Evolutionary conservation across 1,284 basidiomycete species (phyloP).

Genomic region (Phenoliferia sp.): DNA sequence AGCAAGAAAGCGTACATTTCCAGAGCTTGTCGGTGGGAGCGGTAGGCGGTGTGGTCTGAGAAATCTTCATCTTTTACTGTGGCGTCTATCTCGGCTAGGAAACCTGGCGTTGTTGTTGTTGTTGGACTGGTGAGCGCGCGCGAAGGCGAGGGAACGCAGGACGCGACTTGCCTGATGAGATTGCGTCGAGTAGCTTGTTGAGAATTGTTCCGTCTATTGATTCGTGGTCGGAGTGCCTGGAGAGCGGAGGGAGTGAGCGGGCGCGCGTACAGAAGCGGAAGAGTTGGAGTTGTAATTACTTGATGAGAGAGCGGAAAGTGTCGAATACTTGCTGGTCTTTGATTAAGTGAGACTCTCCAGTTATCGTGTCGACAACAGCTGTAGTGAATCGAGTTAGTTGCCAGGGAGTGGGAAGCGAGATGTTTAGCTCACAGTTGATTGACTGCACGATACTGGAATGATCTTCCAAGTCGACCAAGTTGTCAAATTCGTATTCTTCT

Average conservation of each 20-base stretch:
- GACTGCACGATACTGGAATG: background rate
- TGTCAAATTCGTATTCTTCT: background rate
- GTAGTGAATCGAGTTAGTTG: slow-evolving; percentile 9
- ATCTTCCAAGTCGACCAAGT: slow-evolving; percentile 9
- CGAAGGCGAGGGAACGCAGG: too few species aligned
- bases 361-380: slow-evolving; percentile 71
- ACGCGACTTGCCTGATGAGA: slow-evolving; percentile 44
- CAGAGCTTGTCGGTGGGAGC: slow-evolving; percentile 64
- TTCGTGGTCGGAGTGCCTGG: slow-evolving; percentile 50
- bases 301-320: slow-evolving; percentile 70
- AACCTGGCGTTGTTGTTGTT: slow-evolving; percentile 42
- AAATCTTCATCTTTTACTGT: slow-evolving; percentile 59
- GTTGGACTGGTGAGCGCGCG: background rate
- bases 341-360: slow-evolving; percentile 65
- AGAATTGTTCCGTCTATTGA: slow-evolving; percentile 55
- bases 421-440: slow-evolving; percentile 22
- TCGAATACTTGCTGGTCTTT: slow-evolving; percentile 64
- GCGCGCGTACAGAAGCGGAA: background rate
- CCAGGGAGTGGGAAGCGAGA: background rate
- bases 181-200: slow-evolving; percentile 71
- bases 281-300: slow-evolving; percentile 40
- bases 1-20: slow-evolving; percentile 86
- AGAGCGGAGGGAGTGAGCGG: background rate
- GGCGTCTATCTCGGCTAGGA: slow-evolving; percentile 63
- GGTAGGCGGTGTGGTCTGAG: slow-evolving; percentile 64